phyloP scores from a whole-genome alignment of 2,329 filamentous ascomycete species.

The Pseudogymnoascus sp. region DNA sequence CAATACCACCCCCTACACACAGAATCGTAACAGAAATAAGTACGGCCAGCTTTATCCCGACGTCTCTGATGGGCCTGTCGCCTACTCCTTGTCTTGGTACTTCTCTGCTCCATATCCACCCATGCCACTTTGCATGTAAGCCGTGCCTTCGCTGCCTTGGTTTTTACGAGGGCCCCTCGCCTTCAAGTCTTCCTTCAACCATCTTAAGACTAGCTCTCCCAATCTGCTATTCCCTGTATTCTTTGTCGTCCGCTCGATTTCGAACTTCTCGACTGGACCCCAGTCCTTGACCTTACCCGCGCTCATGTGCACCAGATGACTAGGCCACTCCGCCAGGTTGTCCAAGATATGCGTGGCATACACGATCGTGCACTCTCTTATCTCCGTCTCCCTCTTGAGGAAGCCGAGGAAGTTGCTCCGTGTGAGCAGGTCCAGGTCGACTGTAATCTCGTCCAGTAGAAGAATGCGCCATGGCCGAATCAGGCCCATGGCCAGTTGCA shows the following conservation, averaged over 20 bases:
- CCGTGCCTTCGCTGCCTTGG: conserved; percentile 35
- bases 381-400: conserved; percentile 79
- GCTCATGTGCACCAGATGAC: conserved; percentile 93
- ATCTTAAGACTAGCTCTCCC: conserved; percentile 78
- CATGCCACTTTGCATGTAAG: conserved; percentile 47
- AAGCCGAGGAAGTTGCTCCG: conserved; percentile 79
- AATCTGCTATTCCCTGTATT: conserved; percentile 69
- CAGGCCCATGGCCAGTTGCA: conserved; percentile 94
- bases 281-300: conserved; percentile 81
- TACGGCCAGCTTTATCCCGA: background rate
- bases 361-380: conserved; percentile 77
- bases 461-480: conserved; percentile 86
- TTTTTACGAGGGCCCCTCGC: conserved; percentile 63
- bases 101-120: conserved; percentile 58
- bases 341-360: conserved; percentile 98
- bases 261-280: conserved; percentile 65
- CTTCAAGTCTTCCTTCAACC: conserved; percentile 74
- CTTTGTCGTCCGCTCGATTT: conserved; percentile 32
- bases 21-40: conserved; percentile 6
- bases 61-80: background rate
- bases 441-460: conserved; percentile 91
- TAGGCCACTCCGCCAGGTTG: conserved; percentile 90
- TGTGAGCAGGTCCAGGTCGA: conserved; percentile 84
- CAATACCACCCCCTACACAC: conserved; percentile 11
- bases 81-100: conserved; percentile 15